These are phyloP conservation scores for Oryza glaberrima DNA, from an alignment of 176 grass and related monocot genomes.

Conservation along the genomic window DNA sequence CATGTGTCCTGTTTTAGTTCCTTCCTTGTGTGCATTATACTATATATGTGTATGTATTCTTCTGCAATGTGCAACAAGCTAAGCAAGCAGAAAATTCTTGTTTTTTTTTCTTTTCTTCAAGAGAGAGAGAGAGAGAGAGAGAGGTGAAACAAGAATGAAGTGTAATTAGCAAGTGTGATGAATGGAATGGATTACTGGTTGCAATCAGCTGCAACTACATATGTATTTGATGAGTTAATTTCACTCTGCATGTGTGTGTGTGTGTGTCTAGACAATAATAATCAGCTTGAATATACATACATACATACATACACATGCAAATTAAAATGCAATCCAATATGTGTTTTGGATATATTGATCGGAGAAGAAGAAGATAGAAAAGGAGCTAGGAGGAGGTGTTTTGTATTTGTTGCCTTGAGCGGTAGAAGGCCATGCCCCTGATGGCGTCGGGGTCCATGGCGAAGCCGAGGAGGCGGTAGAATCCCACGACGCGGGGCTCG, in stretches of 20 bases:
- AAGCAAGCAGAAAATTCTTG: neutral
- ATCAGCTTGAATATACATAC: neutral
- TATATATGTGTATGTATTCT: neutral
- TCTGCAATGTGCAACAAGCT: neutral
- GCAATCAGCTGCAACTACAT: too few relatives aligned
- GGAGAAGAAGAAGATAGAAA: too few relatives aligned
- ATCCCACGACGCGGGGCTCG: slow-evolving; percentile 71
- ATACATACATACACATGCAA: neutral
- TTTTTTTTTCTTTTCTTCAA: neutral
- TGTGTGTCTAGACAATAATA: neutral
- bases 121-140: too few relatives aligned
- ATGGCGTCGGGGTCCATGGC: slow-evolving; percentile 81
- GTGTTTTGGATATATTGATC: neutral
- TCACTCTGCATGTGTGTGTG: neutral
- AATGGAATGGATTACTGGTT: too few relatives aligned
- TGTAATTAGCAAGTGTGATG: too few relatives aligned
- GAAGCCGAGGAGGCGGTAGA: slow-evolving; percentile 80
- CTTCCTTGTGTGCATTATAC: too few relatives aligned
- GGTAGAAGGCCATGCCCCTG: slow-evolving; percentile 81
- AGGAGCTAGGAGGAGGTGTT: neutral
- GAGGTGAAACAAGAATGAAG: neutral
- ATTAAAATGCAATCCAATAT: neutral
- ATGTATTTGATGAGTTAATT: neutral
- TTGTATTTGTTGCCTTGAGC: slow-evolving; percentile 41
- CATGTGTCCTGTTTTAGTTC: too few relatives aligned